Evolutionary conservation across 2,329 filamentous ascomycete species (phyloP).

Genomic region (Coccinonectria pachysandricola): DNA sequence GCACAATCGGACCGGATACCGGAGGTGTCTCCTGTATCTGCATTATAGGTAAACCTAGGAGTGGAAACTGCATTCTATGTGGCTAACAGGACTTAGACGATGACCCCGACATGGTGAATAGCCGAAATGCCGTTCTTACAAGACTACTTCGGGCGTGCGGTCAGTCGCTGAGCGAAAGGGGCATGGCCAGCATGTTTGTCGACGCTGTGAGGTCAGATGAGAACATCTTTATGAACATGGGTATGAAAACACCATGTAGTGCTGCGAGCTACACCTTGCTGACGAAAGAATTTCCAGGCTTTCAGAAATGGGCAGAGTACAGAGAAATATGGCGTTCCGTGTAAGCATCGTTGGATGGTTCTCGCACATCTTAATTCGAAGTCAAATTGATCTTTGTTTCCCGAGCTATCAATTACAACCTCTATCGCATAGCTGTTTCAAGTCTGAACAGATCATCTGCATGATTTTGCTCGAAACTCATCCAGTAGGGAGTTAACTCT

Average conservation of each 20-base stretch:
- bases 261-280: no score
- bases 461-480: no score
- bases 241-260: no score
- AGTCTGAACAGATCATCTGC: no score
- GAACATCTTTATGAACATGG: constrained; percentile 40
- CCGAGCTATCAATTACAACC: no score
- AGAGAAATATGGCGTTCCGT: constrained; percentile 42
- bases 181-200: constrained; percentile 44
- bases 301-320: constrained; percentile 48
- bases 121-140: constrained; percentile 40
- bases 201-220: constrained; percentile 43
- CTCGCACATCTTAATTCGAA: no score
- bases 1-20: constrained; percentile 37
- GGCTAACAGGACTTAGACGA: constrained; percentile 29
- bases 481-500: no score
- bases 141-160: constrained; percentile 44
- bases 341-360: no score
- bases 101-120: constrained; percentile 31
- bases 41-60: constrained; percentile 38
- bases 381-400: no score
- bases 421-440: no score
- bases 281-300: no score
- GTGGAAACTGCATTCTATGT: no score
- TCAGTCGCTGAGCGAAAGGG: constrained; percentile 33
- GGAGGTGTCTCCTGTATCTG: constrained; percentile 53